Evolutionary conservation across 208 protist genomes (phyloP).

Genomic region (Leishmania braziliensis): DNA sequence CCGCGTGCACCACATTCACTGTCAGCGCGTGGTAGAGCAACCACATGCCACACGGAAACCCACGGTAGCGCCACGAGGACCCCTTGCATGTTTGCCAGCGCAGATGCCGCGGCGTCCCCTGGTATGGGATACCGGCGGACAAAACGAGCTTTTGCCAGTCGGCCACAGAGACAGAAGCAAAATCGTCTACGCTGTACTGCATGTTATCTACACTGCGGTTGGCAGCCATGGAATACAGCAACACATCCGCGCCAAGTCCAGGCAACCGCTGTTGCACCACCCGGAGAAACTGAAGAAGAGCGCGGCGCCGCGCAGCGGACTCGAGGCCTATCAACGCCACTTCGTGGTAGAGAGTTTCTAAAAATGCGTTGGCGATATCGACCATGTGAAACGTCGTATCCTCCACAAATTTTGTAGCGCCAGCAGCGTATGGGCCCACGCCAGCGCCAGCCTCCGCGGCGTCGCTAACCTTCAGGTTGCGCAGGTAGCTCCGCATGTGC

Average conservation of each 20-base stretch:
- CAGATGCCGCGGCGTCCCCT: constrained; percentile 40
- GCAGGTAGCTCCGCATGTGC: constrained; percentile 28
- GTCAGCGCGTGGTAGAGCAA: constrained; percentile 76
- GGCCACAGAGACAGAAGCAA: constrained; percentile 15
- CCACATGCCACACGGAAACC: constrained; percentile 78
- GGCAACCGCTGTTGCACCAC: constrained; percentile 44
- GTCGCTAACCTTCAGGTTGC: constrained; percentile 17
- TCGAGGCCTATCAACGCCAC: constrained; percentile 45
- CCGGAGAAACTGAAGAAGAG: constrained; percentile 50
- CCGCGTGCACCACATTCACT: constrained; percentile 9
- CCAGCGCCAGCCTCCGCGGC: not conserved
- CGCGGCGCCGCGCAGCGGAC: constrained; percentile 20
- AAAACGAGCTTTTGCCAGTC: constrained; percentile 52
- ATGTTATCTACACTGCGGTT: not conserved
- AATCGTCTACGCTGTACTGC: not conserved
- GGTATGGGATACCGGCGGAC: constrained; percentile 53
- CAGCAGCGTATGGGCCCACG: too few species aligned
- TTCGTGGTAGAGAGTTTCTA: constrained; percentile 63
- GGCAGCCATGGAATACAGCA: constrained; percentile 35
- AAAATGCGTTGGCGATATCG: constrained; percentile 68
- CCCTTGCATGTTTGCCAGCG: constrained; percentile 64
- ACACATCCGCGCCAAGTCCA: constrained; percentile 34
- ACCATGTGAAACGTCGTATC: constrained; percentile 33
- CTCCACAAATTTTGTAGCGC: constrained; percentile 35
- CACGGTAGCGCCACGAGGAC: constrained; percentile 59